Evolutionary conservation across 768 basidiomycete genomes (phyloP), one percentile per base, ranked within the genome.

Genomic region (Boletus rubescentipes): DNA sequence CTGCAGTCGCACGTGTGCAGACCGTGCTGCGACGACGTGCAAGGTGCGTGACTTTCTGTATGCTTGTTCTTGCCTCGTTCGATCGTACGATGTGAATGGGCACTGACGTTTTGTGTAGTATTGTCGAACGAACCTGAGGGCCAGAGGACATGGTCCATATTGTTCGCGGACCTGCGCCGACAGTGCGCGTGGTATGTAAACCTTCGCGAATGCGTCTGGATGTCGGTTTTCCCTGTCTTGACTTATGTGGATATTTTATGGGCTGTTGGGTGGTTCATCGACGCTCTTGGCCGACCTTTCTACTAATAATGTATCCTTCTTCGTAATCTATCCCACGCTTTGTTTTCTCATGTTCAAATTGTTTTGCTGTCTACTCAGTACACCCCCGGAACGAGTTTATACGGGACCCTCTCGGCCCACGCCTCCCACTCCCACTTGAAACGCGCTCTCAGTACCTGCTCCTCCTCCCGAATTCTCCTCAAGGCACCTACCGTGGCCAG

Each of bases 1-100:
- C 57, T 86, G 86, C 59, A 80, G 84, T 56, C 84, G 81, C 70
- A 77, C 74, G 43, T 86, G 85, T 63, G 83, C 81, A 16, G 69
- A 75, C 9, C 59, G 70, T 36, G 82, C 83, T 18, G 61, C 60
- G 12, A 46, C 39, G 35, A 57, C 49, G 44, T 71, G 69, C 51
- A 67, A 71, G 26, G 67, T 61, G 20, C 23, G 58, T 32, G 1
- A 5, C 14, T 26, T 4, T 16, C 6, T 12, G 12, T 42, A 5
- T 18, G 46, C 11, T 41, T 9, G 1, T 2, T 21, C 16, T 20
- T 15, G 0, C 16, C 26, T 20, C 14, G 36, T 11, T 18, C n/a
- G n/a, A 9, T 20, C 14, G 36, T 11, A 26, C n/a, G n/a, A 9
- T 4, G n/a, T 40, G 14, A 14, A 15, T 20, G 9, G 3, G 10